Evolutionary conservation across 768 basidiomycete species (phyloP), one percentile per base, ranked within the genome.

Genomic region (Pluteus cervinus): DNA sequence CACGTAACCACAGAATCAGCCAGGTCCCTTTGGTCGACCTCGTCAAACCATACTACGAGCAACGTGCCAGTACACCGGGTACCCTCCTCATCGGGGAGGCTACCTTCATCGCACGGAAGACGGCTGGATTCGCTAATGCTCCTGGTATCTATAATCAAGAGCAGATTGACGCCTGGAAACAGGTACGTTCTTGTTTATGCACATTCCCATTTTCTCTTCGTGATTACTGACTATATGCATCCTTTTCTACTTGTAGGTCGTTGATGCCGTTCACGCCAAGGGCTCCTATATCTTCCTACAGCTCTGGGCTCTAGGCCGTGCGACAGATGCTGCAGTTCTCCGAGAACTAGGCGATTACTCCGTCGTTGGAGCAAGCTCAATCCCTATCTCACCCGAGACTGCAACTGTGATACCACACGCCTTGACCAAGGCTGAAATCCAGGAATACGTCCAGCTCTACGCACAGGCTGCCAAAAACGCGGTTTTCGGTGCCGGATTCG

Each of bases 91-190:
- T 83, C 37, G 53, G 71, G 2, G 78, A 83, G 53, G 79, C 61
- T 0, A 74, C 71, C 2, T 48, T 65, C 29, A 66, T 79, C 34
- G 58, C 65, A 0, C 50, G 54, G 7, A 48, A 63, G 11, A 73
- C 74, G 2, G 71, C 65, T 8, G 75, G 73, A 7, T 55, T 51
- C 24, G 26, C 37, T 2, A 53, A 71, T 39, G 62, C 67, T 1
- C 81, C 79, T 2, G 80, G 81, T 2, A 67, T 81, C 36, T 81
- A 66, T 58, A 71, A 45, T n/a, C 57, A 67, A 1, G 73, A 68
- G 24, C 80, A 84, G 41, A 60, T 73, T 28, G 51, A 44, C 1
- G 62, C 47, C 0, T 77, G 75, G 75, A 71, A 67, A 46, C 42
- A 50, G 44, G 65, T 62, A 5, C 23, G 46, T 39, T n/a, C n/a